Evolutionary conservation across 73 alveolate species (phyloP), one percentile per base, ranked within the genome.

Genomic region (Breviolum minutum): DNA sequence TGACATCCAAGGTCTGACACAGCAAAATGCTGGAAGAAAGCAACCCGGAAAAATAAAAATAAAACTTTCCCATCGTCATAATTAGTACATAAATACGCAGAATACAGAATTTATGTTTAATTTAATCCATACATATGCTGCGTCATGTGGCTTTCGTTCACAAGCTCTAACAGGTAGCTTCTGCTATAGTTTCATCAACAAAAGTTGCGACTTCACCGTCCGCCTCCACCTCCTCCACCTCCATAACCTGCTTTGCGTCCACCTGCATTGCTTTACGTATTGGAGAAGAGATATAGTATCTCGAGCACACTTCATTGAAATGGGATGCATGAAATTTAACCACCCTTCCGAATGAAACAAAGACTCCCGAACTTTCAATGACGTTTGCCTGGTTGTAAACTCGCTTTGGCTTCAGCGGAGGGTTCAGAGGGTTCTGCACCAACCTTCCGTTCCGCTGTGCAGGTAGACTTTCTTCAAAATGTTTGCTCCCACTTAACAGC

Each of bases 391-490:
- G 97, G 97, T 32, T 91, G 97, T 22, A 91, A 63, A 16, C 88
- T 64, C 61, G 97, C 97, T 63, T 91, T 91, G 26, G 97, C 97
- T 62, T 91, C 97, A 14, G 97, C 89, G 1, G 97, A 91, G 20
- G 87, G 74, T 64, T 91, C 97, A 0, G 97, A 63, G 8, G 97
- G 97, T 9, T n/a, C 77, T 14, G 97, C 97, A 8, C 97, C 97
- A 13, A 73, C 97, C 95, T 88, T 32, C 66, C 27, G 8, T 27
- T 26, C n/a, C 6, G 32, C 83, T 9, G 12, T 73, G 83, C 83
- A 14, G 14, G 54, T 14, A 0, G 40, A 10, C 32, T 24, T 24
- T 14, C 32, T 32, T 19, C 32, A 24, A 13, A 7, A 73, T 73
- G 48, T 68, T 68, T 68, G 17, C n/a, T 68, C 6, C 24, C 77